Base-by-base conservation (phyloP, 2,329 filamentous ascomycete species). In the Neonectria magnoliae region DNA sequence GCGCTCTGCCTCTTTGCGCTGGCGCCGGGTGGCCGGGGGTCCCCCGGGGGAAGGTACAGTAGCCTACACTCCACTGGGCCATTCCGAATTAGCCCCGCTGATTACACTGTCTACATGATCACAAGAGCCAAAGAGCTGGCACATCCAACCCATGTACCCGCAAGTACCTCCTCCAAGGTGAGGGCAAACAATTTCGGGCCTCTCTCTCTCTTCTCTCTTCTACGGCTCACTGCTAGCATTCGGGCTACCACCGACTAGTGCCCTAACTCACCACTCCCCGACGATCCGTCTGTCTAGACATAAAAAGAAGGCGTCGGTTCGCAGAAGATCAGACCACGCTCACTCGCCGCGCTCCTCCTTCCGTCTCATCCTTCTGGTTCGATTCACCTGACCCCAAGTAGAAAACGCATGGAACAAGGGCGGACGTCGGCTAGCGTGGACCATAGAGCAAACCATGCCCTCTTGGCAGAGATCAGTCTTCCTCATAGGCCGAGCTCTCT, bases 381-480 rank as follows among this genome's bases (percentile, higher is more conserved):
- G 41, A 22, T 54, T 42, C 60, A 59, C 60, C 60, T 59, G 56
- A 59, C 56, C 59, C 14, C 48, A 8, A 42, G 38, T 48, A 47
- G 50, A 58, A 58, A 59, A 55, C n/a, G 50, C 50, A 58, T 63
- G 55, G 55, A 63, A 63, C 61, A 54, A 63, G 61, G 61, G 56
- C 55, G 57, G 20, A 47, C 41, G 56, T 58, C 18, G 48, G 33
- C 36, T 16, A 45, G 51, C 50, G 50, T 63, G 60, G 60, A 27
- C 47, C 47, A n/a, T n/a, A 16, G 16, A 50, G 47, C 27, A 18
- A 50, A 33, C 38, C 59, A 62, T 50, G n/a, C 52, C 27, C 41
- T 33, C 61, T 56, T 57, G 36, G 50, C 48, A 47, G 29, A 62
- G 41, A 62, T 48, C 52, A 45, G 25, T 44, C 52, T 27, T 27